Evolutionary conservation across 176 grass and related monocot species (phyloP).

Genomic region (Hordeum vulgare): MorexV3_pseudomolecules_assembly NC_058522.1:312137721-312138220

Average conservation of each 20-base stretch:
- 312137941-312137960: neutral
- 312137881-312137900: constrained; percentile 24
- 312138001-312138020: neutral
- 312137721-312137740: constrained; percentile 25
- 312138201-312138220: constrained; percentile 78
- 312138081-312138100: too few relatives aligned
- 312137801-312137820: constrained; percentile 63
- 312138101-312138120: neutral
- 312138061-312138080: neutral
- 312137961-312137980: neutral
- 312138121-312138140: constrained; percentile 20
- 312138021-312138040: neutral
- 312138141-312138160: constrained; percentile 48
- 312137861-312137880: constrained; percentile 87
- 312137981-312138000: neutral
- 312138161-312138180: constrained; percentile 66
- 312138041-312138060: neutral
- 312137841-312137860: constrained; percentile 63
- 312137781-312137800: constrained; percentile 52
- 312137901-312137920: neutral
- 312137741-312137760: constrained; percentile 32
- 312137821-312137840: constrained; percentile 74
- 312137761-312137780: constrained; percentile 59
- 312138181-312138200: constrained; percentile 82
- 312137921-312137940: neutral